Conservation (phyloP, 2,329 filamentous ascomycete genomes). For the Colletotrichum melonis region DNA sequence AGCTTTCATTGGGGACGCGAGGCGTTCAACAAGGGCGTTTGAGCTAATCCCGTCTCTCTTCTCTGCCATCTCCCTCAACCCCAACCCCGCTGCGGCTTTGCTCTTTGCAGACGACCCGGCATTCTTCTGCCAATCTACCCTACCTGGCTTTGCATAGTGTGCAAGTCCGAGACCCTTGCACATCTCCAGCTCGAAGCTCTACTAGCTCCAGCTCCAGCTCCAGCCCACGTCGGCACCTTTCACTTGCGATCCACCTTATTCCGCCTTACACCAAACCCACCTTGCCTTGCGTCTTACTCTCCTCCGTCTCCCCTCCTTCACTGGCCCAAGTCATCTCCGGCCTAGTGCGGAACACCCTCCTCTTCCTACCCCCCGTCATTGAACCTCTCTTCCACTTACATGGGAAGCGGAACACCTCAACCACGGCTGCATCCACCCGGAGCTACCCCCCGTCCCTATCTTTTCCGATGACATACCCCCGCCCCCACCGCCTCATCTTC, state of each 20-base stretch:
- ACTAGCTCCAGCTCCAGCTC: background rate
- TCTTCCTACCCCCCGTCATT: background rate
- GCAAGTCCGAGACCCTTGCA: constrained; percentile 2
- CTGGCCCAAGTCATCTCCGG: background rate
- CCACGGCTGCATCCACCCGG: constrained; percentile 14
- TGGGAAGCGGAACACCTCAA: constrained; percentile 21
- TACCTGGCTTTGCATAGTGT: constrained; percentile 13
- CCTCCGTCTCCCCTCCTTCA: background rate
- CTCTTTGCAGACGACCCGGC: constrained; percentile 12
- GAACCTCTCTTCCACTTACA: constrained; percentile 22
- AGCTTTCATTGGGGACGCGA: constrained; percentile 32
- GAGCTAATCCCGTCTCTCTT: constrained; percentile 9
- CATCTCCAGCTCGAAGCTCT: background rate
- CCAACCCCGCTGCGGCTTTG: constrained; percentile 26
- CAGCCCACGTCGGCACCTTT: background rate
- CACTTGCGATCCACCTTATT: background rate
- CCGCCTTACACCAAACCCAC: background rate
- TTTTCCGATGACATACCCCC: constrained; percentile 32
- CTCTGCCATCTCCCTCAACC: constrained; percentile 1
- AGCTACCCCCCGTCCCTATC: constrained; percentile 29
- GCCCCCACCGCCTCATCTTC: constrained; percentile 23
- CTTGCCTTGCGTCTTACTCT: background rate
- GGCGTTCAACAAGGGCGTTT: constrained; percentile 34
- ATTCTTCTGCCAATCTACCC: background rate
- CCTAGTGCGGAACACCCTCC: background rate